Conservation (phyloP, 768 basidiomycete species). For the Rickenella mellea region DNA sequence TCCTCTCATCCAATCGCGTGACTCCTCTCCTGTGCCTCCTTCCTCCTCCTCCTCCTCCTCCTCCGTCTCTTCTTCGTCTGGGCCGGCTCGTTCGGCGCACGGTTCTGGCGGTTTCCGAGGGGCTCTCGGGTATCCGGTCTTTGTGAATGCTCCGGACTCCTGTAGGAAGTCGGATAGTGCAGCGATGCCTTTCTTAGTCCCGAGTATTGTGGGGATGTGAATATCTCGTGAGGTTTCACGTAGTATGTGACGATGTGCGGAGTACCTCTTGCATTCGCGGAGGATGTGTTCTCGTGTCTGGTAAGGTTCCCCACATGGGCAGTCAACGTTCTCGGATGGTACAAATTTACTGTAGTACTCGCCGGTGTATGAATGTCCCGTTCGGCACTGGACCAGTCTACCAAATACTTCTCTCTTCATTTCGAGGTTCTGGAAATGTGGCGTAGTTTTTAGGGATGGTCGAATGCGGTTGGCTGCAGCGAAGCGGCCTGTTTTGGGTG, state of each 20-base stretch:
- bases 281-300: conserved; percentile 19
- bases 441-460: no score
- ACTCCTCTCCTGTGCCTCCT: no score
- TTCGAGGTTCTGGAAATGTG: no score
- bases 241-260: conserved; percentile 11
- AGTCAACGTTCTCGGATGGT: conserved; percentile 11
- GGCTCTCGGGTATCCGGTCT: no score
- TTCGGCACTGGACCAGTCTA: conserved; percentile 16
- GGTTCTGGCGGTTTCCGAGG: no score
- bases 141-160: conserved; percentile 12
- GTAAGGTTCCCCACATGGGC: conserved; percentile 15
- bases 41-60: no score
- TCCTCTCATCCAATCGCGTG: no score
- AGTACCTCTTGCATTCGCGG: conserved; percentile 13
- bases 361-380: conserved; percentile 18
- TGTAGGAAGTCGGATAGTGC: conserved; percentile 13
- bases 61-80: no score
- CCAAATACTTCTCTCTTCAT: conserved; percentile 20
- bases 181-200: conserved; percentile 13
- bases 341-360: conserved; percentile 17
- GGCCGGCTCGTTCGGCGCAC: no score
- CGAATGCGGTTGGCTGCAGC: no score
- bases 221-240: not conserved
- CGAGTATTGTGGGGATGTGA: conserved; percentile 13
- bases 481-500: no score